These are phyloP conservation scores for Boletus semigastroideus DNA, from an alignment of 1,284 basidiomycete genomes.

Conservation along the genomic window DNA sequence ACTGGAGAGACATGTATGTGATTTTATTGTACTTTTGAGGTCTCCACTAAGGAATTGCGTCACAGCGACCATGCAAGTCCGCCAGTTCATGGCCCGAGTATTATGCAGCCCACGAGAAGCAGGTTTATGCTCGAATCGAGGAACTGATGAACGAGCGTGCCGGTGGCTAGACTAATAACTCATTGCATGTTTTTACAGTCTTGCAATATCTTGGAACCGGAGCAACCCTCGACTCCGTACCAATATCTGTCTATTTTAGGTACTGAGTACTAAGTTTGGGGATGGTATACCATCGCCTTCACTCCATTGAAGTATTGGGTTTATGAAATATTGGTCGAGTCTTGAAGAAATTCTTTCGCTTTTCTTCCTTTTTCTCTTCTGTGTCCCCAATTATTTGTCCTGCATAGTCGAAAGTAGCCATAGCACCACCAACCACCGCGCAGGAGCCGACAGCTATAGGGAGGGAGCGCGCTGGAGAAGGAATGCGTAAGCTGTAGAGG, in stretches of 20 bases:
- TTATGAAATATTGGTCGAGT: conserved; percentile 37
- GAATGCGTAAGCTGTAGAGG: conserved; percentile 3
- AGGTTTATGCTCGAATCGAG: conserved; percentile 39
- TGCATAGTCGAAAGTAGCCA: conserved; percentile 84
- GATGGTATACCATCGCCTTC: conserved; percentile 14
- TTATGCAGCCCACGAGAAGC: conserved; percentile 45
- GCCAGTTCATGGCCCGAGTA: conserved; percentile 55
- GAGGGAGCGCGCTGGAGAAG: conserved; percentile 69
- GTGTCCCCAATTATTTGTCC: conserved; percentile 57
- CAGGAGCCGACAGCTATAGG: conserved; percentile 84
- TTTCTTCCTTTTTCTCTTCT: conserved; percentile 54
- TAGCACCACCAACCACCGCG: conserved; percentile 73
- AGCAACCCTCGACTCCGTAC: not conserved
- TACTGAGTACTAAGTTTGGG: not conserved
- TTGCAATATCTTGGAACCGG: conserved; percentile 1
- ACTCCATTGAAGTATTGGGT: conserved; percentile 32
- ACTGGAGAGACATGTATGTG: conserved; percentile 38
- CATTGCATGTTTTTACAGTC: not conserved
- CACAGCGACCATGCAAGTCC: conserved; percentile 48
- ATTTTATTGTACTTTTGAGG: not conserved
- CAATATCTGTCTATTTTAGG: conserved; percentile 16
- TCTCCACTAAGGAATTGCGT: conserved; percentile 5
- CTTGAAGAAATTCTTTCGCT: conserved; percentile 73
- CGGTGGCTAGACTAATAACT: conserved; percentile 4
- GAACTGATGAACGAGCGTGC: conserved; percentile 29